These are phyloP conservation scores for Poa annua DNA, from an alignment of 176 grass and related monocot species.

Conservation along the genomic window DNA sequence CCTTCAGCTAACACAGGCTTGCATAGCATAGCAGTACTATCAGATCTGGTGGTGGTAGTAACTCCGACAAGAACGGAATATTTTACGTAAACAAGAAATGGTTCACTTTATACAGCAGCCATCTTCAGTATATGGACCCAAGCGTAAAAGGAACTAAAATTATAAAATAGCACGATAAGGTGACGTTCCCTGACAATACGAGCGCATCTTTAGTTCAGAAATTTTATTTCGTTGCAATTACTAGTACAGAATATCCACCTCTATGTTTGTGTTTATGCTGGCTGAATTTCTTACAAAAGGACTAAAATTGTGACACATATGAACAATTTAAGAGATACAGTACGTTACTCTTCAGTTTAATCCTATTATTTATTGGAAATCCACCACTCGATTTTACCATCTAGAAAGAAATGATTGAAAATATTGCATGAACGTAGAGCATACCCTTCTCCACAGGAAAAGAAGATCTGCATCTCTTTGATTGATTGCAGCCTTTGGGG, in stretches of 20 bases:
- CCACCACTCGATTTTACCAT: neutral
- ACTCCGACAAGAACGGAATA: neutral
- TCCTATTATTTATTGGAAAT: neutral
- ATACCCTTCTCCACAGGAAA: conserved; percentile 84
- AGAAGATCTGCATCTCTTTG: conserved; percentile 91
- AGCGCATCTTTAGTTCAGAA: neutral
- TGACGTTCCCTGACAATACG: neutral
- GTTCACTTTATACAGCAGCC: neutral
- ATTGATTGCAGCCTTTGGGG: conserved; percentile 56
- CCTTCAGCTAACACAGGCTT: neutral
- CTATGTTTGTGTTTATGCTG: neutral
- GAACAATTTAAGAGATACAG: neutral
- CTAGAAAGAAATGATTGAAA: neutral
- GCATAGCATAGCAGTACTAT: neutral
- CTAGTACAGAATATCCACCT: neutral
- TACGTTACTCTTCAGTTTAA: neutral
- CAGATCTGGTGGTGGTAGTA: neutral
- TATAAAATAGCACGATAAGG: neutral
- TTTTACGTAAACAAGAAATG: neutral
- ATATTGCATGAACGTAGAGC: neutral
- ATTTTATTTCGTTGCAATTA: neutral
- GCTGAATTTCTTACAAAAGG: neutral
- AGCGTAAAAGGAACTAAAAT: neutral
- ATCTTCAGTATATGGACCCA: neutral
- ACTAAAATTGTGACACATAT: conserved; percentile 4